phyloP scores from a whole-genome alignment of 1,284 basidiomycete species.

The Ceratobasidium sp. region DNA sequence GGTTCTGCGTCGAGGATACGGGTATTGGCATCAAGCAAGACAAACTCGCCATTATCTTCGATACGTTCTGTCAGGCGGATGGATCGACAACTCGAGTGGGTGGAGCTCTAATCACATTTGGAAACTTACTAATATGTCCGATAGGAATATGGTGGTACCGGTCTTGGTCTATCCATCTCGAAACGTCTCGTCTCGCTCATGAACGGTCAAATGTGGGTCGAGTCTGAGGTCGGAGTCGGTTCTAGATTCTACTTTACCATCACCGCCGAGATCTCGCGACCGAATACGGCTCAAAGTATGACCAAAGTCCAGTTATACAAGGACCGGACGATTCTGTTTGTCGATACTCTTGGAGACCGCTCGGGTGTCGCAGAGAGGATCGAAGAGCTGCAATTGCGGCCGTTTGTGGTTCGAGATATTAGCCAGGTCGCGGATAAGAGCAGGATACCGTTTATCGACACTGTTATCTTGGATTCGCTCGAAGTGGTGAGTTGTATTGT shows the following conservation, averaged over 20 bases:
- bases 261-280: slow-evolving; percentile 75
- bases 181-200: slow-evolving; percentile 96
- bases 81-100: slow-evolving; percentile 86
- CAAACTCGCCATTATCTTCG: slow-evolving; percentile 98
- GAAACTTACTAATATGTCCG: slow-evolving; percentile 36
- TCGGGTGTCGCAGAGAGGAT: slow-evolving; percentile 83
- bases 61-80: slow-evolving; percentile 99
- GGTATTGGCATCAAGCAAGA: slow-evolving; percentile 99
- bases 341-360: slow-evolving; percentile 83
- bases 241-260: slow-evolving; percentile 98
- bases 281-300: slow-evolving; percentile 50
- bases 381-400: slow-evolving; percentile 80
- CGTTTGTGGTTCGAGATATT: slow-evolving; percentile 80
- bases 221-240: slow-evolving; percentile 89
- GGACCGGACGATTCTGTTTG: slow-evolving; percentile 84
- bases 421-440: slow-evolving; percentile 82
- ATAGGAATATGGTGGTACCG: slow-evolving; percentile 97
- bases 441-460: slow-evolving; percentile 89
- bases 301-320: slow-evolving; percentile 80
- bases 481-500: slow-evolving; percentile 70
- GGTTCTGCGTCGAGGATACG: slow-evolving; percentile 97
- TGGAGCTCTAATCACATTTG: slow-evolving; percentile 42
- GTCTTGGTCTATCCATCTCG: slow-evolving; percentile 94
- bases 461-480: slow-evolving; percentile 92
- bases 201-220: slow-evolving; percentile 99